These are phyloP conservation scores for Lippia alba DNA, from an alignment of 305 asterid species.

Conservation along the genomic window DNA sequence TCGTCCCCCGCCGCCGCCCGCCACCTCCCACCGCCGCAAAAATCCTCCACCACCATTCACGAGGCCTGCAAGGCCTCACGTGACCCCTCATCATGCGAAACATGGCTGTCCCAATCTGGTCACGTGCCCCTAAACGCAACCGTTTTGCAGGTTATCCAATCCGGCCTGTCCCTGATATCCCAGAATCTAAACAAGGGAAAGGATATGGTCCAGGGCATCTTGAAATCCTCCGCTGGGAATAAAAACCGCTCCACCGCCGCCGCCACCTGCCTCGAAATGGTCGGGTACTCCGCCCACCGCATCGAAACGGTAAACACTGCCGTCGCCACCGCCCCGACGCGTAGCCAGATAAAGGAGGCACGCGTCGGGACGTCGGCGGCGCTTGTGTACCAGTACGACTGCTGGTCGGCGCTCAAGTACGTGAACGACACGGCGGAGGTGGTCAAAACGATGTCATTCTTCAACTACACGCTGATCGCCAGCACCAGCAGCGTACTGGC, in stretches of 20 bases:
- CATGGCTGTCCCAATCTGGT: conserved; percentile 40
- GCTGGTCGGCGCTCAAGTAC: conserved; percentile 61
- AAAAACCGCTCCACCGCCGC: conserved; percentile 54
- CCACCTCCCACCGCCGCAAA: conserved; percentile 7
- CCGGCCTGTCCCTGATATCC: conserved; percentile 42
- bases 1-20: conserved; percentile 21
- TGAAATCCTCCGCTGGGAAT: conserved; percentile 45
- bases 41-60: conserved; percentile 22
- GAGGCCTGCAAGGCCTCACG: conserved; percentile 70
- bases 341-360: conserved; percentile 54
- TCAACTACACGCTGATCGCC: conserved; percentile 43
- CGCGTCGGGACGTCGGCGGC: conserved; percentile 78
- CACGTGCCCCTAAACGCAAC: conserved; percentile 45
- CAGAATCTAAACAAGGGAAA: conserved; percentile 43
- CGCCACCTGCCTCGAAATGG: conserved; percentile 45
- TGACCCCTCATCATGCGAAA: conserved; percentile 53
- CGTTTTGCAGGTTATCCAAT: conserved; percentile 45
- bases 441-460: conserved; percentile 45
- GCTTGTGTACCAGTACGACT: conserved; percentile 56
- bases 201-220: conserved; percentile 43
- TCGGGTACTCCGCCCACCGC: conserved; percentile 46
- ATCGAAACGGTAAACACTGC: conserved; percentile 34
- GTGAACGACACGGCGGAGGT: conserved; percentile 63
- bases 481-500: conserved; percentile 48
- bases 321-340: conserved; percentile 41